These are phyloP conservation scores for Paxillus involutus DNA, from an alignment of 768 basidiomycete genomes.

Conservation along the genomic window DNA sequence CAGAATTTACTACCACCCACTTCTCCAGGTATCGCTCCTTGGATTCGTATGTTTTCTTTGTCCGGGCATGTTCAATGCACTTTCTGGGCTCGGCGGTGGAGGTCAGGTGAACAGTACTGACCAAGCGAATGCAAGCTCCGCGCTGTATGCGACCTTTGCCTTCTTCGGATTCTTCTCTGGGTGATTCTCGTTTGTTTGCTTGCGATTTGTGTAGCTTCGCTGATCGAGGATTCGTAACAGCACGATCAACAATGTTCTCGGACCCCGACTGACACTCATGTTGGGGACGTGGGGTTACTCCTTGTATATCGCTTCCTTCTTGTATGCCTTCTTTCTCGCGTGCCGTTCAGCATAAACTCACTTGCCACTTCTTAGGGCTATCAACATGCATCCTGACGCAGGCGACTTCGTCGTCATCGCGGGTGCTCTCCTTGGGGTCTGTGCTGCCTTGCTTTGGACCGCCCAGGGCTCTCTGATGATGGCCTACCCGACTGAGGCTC, in stretches of 20 bases:
- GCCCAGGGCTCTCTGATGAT: slow-evolving; percentile 55
- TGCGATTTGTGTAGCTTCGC: not conserved
- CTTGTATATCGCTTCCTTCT: slow-evolving; percentile 46
- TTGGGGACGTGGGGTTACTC: slow-evolving; percentile 54
- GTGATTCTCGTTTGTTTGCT: slow-evolving; percentile 34
- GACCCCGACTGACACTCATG: slow-evolving; percentile 47
- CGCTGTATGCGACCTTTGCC: slow-evolving; percentile 65
- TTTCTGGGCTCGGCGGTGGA: slow-evolving; percentile 78
- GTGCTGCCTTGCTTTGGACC: slow-evolving; percentile 54
- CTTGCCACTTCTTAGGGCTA: slow-evolving; percentile 41
- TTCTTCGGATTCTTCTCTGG: slow-evolving; percentile 68
- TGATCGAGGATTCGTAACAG: slow-evolving; percentile 31
- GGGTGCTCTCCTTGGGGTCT: slow-evolving; percentile 50
- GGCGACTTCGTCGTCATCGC: slow-evolving; percentile 47
- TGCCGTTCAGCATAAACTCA: not conserved
- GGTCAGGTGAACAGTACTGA: slow-evolving; percentile 68
- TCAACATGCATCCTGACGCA: slow-evolving; percentile 36
- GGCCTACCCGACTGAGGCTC: slow-evolving; percentile 55
- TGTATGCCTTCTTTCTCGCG: slow-evolving; percentile 30
- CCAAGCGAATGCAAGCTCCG: slow-evolving; percentile 66
- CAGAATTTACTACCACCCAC: slow-evolving; percentile 55
- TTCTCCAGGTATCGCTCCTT: slow-evolving; percentile 45
- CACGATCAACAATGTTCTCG: slow-evolving; percentile 73
- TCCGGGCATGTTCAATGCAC: slow-evolving; percentile 74
- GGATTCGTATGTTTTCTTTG: slow-evolving; percentile 65